phyloP scores from a whole-genome alignment of 2,329 filamentous ascomycete species.

The Alternaria atra region DNA sequence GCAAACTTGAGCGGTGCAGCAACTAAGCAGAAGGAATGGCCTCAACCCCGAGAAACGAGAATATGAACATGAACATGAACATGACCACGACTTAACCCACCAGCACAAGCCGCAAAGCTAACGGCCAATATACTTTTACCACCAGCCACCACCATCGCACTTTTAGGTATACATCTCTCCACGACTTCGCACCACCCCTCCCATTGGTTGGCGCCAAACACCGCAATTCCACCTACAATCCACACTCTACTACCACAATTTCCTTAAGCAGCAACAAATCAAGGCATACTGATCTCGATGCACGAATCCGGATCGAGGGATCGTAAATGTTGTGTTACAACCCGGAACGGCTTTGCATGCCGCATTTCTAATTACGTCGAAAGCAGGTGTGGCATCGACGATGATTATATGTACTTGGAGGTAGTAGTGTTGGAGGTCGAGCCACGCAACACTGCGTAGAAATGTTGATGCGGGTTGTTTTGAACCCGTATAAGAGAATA shows the following conservation, averaged over 20 bases:
- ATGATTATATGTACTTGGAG: neutral
- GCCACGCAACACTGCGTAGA: neutral
- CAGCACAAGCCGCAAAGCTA: neutral
- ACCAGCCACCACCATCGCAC: neutral
- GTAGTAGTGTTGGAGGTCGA: neutral
- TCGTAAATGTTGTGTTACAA: neutral
- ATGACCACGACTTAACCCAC: neutral
- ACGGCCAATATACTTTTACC: neutral
- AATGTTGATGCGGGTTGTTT: neutral
- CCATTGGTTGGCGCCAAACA: slow-evolving; percentile 2
- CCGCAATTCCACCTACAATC: neutral
- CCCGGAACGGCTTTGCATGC: neutral
- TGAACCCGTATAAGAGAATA: neutral
- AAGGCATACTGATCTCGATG: neutral
- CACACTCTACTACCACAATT: neutral
- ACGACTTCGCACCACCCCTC: too few species aligned
- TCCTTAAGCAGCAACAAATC: neutral
- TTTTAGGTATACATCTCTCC: neutral
- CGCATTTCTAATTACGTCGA: neutral
- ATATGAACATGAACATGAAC: neutral
- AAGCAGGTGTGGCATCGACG: neutral
- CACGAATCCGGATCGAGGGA: neutral
- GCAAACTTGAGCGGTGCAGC: neutral
- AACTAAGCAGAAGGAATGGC: neutral
- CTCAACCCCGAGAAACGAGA: neutral